These are phyloP conservation scores for Sarcocystis neurona DNA, from an alignment of 169 alveolate species.

Conservation along the genomic window DNA sequence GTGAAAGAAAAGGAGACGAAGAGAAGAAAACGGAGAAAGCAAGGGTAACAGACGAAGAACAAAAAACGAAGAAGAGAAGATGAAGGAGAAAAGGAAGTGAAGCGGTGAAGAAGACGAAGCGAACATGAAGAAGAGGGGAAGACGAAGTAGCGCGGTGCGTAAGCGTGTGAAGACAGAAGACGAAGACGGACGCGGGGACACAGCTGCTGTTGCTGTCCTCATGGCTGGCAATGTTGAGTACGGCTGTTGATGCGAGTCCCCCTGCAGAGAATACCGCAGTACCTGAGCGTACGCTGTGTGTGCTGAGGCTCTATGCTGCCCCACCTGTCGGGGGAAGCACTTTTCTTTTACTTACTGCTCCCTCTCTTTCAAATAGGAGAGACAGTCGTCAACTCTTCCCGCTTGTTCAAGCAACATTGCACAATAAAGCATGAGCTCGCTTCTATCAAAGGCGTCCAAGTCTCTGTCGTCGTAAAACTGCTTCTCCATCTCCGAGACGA, in stretches of 20 bases:
- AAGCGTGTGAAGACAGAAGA: not conserved
- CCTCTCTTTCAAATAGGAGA: constrained; percentile 1
- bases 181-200: not conserved
- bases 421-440: constrained; percentile 42
- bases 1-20: too few species aligned
- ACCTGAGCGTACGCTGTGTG: too few species aligned
- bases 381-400: constrained; percentile 29
- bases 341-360: constrained; percentile 1
- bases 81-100: too few species aligned
- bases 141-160: too few species aligned
- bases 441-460: constrained; percentile 39
- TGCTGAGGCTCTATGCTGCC: too few species aligned
- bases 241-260: too few species aligned
- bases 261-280: too few species aligned
- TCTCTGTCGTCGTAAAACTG: constrained; percentile 40
- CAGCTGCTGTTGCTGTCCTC: not conserved
- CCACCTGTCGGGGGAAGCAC: not conserved
- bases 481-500: constrained; percentile 39
- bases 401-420: constrained; percentile 31
- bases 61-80: too few species aligned
- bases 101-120: too few species aligned
- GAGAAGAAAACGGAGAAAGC: too few species aligned
- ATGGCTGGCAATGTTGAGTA: not conserved
- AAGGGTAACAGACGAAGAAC: too few species aligned
- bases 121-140: too few species aligned